Conservation (phyloP, 2,329 filamentous ascomycete species). For the Graphilbum sp. region DNA sequence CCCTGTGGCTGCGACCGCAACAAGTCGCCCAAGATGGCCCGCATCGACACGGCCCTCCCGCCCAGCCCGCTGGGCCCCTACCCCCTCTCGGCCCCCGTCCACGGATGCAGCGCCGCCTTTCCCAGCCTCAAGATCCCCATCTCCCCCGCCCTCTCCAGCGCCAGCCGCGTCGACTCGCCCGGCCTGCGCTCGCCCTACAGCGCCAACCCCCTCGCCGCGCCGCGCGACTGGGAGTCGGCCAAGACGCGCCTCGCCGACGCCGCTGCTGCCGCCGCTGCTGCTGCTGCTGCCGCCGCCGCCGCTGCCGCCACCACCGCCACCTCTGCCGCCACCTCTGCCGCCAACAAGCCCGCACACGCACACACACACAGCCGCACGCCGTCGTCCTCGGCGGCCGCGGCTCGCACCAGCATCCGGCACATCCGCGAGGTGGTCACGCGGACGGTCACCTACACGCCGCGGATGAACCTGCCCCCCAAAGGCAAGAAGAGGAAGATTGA, state of each 20-base stretch:
- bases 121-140: conserved; percentile 60
- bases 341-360: too few species aligned
- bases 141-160: conserved; percentile 51
- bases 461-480: conserved; percentile 77
- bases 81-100: conserved; percentile 43
- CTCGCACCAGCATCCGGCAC: conserved; percentile 45
- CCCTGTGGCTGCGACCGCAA: conserved; percentile 39
- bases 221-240: conserved; percentile 69
- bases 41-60: conserved; percentile 23
- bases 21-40: conserved; percentile 26
- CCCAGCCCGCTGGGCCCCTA: conserved; percentile 33
- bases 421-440: conserved; percentile 87
- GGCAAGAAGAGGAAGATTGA: conserved; percentile 74
- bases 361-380: conserved; percentile 11
- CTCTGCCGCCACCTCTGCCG: too few species aligned
- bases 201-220: conserved; percentile 46
- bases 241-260: too few species aligned
- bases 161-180: conserved; percentile 41
- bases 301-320: too few species aligned
- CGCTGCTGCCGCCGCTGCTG: too few species aligned
- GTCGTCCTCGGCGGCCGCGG: not conserved
- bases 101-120: conserved; percentile 43
- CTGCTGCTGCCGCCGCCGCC: too few species aligned
- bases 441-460: conserved; percentile 78
- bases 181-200: conserved; percentile 57